Evolutionary conservation across 139 green algal species (phyloP).

Genomic region (Coelastrella sp.): DNA sequence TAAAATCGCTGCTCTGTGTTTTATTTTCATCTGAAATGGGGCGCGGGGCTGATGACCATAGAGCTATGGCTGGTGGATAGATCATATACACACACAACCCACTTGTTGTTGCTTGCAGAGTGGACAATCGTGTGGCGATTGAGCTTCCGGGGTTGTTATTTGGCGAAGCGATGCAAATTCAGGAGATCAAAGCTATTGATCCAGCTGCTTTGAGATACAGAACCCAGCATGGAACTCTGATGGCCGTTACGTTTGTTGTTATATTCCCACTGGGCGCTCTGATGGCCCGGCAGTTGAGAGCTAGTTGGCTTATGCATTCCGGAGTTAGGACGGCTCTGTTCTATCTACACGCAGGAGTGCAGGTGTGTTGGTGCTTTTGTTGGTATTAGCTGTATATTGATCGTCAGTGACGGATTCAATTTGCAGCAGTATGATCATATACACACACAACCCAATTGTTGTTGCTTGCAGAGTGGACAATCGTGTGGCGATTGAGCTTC

Average conservation of each 20-base stretch:
- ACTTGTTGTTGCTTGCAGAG: background rate
- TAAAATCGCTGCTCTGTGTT: too few relatives aligned
- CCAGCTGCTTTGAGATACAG: slow-evolving; percentile 1
- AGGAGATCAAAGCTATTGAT: background rate
- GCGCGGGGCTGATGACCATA: too few relatives aligned
- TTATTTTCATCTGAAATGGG: too few relatives aligned
- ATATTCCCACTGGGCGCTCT: slow-evolving; percentile 46
- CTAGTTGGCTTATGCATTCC: background rate
- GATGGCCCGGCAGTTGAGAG: slow-evolving; percentile 5
- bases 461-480: background rate
- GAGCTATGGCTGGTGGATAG: too few relatives aligned
- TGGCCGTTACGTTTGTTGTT: slow-evolving; percentile 37
- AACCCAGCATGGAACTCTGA: slow-evolving; percentile 39
- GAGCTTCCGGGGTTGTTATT: background rate
- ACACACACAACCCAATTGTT: too few relatives aligned
- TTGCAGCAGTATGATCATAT: background rate
- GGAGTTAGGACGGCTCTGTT: background rate
- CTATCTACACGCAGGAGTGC: slow-evolving; percentile 8
- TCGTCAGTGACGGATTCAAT: too few relatives aligned
- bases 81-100: too few relatives aligned
- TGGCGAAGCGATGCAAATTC: background rate
- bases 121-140: slow-evolving; percentile 1
- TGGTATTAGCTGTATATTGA: too few relatives aligned
- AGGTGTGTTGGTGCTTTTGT: too few relatives aligned
- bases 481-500: background rate